phyloP scores from a whole-genome alignment of 2,329 filamentous ascomycete genomes.

The Aureobasidium sp. region DNA sequence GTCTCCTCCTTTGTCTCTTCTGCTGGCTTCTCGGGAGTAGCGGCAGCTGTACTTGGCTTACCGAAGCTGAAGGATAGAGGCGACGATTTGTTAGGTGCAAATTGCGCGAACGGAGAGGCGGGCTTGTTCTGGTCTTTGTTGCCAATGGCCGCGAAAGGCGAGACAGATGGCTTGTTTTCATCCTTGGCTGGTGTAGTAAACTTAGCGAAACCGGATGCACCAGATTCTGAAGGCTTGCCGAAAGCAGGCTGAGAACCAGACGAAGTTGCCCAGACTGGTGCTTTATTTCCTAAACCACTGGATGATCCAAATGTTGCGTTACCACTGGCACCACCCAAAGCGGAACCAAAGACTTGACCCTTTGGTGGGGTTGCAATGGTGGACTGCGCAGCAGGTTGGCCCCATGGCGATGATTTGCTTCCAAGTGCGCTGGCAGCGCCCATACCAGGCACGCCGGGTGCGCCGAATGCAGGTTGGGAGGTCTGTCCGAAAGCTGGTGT shows the following conservation, averaged over 20 bases:
- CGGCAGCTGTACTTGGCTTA: conserved; percentile 14
- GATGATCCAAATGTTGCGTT: conserved; percentile 20
- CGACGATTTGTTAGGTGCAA: conserved; percentile 25
- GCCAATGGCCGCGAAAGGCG: conserved; percentile 15
- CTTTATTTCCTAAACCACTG: conserved; percentile 18
- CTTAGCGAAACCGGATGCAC: conserved; percentile 20
- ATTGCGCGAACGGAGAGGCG: conserved; percentile 22
- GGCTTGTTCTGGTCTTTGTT: conserved; percentile 15
- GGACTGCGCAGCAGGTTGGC: conserved; percentile 17
- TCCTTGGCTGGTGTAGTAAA: conserved; percentile 27
- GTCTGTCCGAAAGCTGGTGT: conserved; percentile 15
- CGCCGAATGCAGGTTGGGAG: conserved; percentile 7
- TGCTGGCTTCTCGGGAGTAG: conserved; percentile 17
- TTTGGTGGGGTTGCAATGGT: conserved; percentile 9
- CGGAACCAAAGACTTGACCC: conserved; percentile 21
- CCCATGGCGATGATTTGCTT: conserved; percentile 24
- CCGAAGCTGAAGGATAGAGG: conserved; percentile 17
- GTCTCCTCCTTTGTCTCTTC: conserved; percentile 25
- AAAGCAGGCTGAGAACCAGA: conserved; percentile 18
- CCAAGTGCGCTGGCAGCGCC: conserved; percentile 21
- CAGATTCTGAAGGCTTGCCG: conserved; percentile 23
- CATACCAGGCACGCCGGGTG: too few species aligned
- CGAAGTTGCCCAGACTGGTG: conserved; percentile 18
- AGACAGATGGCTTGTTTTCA: conserved; percentile 24
- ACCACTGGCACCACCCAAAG: conserved; percentile 15